Percentiles rank a stretch among this genome's conserved stretches.
Evolutionary conservation across 2,329 filamentous ascomycete genomes (phyloP).

Genomic region (Fusarium poae): DNA sequence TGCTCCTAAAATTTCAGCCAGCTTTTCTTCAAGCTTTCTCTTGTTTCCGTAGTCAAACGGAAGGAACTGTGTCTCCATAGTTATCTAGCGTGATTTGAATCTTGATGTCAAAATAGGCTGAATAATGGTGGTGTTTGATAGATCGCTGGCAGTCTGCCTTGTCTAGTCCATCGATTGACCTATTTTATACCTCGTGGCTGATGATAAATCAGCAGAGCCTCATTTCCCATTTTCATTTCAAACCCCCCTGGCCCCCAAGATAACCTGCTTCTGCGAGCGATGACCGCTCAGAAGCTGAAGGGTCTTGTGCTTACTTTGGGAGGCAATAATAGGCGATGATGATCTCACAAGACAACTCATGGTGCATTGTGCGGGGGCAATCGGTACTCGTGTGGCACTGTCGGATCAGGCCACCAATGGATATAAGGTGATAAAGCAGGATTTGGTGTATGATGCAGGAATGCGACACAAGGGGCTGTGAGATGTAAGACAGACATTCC

Average conservation of each 20-base stretch:
- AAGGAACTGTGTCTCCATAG: neutral
- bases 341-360: neutral
- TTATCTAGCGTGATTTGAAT: no score
- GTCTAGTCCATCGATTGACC: neutral
- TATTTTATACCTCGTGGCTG: neutral
- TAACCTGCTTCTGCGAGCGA: neutral
- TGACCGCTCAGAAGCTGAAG: neutral
- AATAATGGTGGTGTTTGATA: neutral
- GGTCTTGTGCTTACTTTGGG: neutral
- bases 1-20: neutral
- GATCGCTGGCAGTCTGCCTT: neutral
- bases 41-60: conserved; percentile 1
- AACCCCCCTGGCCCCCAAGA: neutral
- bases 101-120: neutral
- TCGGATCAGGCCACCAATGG: neutral
- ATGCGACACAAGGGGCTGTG: neutral
- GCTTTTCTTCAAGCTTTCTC: neutral
- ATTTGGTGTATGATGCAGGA: neutral
- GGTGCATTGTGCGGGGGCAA: neutral
- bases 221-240: neutral
- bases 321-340: neutral
- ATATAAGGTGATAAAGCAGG: neutral
- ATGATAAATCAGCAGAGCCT: neutral
- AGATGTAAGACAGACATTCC: neutral
- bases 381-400: neutral